These are phyloP conservation scores for Trichoderma atroviride DNA, from an alignment of 2,329 filamentous ascomycete species.

Conservation along the genomic window DNA sequence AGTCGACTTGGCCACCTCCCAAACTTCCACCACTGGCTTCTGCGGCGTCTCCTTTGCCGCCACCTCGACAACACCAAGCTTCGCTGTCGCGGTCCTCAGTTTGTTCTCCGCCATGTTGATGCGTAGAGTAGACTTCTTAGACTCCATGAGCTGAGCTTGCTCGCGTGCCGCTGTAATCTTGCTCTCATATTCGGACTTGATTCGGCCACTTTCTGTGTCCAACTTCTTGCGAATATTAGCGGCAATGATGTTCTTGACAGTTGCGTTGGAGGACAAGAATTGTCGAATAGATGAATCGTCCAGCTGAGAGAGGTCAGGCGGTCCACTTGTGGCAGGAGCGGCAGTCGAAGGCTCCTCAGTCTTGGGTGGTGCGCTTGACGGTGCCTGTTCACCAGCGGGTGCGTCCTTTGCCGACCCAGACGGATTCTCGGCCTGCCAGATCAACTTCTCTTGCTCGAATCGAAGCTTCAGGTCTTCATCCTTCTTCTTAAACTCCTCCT, in stretches of 20 bases:
- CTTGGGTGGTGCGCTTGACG: slow-evolving; percentile 47
- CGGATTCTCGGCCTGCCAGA: slow-evolving; percentile 59
- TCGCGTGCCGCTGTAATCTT: slow-evolving; percentile 59
- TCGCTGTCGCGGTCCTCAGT: slow-evolving; percentile 64
- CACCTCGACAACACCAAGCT: slow-evolving; percentile 76
- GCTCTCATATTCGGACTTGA: slow-evolving; percentile 58
- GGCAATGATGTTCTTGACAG: slow-evolving; percentile 60
- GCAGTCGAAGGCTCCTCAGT: slow-evolving; percentile 38
- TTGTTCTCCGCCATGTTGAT: slow-evolving; percentile 80
- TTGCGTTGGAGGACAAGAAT: slow-evolving; percentile 58
- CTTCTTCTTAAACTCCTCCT: slow-evolving; percentile 58
- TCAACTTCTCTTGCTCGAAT: slow-evolving; percentile 65
- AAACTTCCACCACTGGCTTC: slow-evolving; percentile 82
- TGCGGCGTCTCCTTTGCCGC: slow-evolving; percentile 85
- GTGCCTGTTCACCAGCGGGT: slow-evolving; percentile 32
- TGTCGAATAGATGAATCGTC: slow-evolving; percentile 60
- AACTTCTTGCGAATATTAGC: slow-evolving; percentile 71
- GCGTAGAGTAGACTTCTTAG: slow-evolving; percentile 73
- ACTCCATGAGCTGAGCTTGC: slow-evolving; percentile 70
- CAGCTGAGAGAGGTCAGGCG: slow-evolving; percentile 51
- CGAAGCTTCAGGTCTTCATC: slow-evolving; percentile 56
- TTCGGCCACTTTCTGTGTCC: slow-evolving; percentile 63
- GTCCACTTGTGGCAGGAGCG: slow-evolving; percentile 42
- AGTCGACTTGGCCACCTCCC: slow-evolving; percentile 71
- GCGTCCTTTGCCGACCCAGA: slow-evolving; percentile 33